Evolutionary conservation across 768 basidiomycete species (phyloP).

Genomic region (Rhizopogon rudus): DNA sequence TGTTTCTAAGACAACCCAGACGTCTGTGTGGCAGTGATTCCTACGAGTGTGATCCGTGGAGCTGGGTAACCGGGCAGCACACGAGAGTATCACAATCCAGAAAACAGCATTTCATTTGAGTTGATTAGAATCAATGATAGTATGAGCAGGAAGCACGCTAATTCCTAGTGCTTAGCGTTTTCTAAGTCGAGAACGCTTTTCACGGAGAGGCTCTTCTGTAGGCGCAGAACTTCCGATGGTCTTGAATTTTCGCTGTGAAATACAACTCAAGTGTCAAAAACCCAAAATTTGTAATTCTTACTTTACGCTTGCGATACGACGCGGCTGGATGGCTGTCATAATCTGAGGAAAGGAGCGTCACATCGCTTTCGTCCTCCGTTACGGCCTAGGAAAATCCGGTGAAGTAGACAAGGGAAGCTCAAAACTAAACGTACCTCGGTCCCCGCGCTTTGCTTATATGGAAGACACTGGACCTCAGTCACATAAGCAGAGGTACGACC

Average conservation of each 20-base stretch:
- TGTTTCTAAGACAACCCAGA: background rate
- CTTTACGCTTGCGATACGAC: background rate
- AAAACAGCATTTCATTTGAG: background rate
- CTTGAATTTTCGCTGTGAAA: background rate
- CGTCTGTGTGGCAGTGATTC: too few relatives aligned
- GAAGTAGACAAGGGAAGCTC: background rate
- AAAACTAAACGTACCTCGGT: background rate
- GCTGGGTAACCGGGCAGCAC: background rate
- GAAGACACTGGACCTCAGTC: conserved; percentile 48
- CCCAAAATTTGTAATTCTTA: background rate
- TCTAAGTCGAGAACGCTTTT: background rate
- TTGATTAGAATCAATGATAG: background rate
- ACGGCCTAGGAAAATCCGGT: background rate
- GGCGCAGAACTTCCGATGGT: background rate
- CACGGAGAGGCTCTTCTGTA: background rate
- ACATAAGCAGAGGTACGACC: conserved; percentile 76
- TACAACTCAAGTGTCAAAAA: background rate
- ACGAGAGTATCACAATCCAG: background rate
- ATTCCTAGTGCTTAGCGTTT: background rate
- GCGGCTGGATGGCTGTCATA: background rate
- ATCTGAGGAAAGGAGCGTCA: background rate
- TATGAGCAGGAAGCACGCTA: background rate
- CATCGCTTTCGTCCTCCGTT: conserved; percentile 1
- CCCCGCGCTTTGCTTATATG: conserved; percentile 4
- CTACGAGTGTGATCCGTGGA: background rate